phyloP scores from a whole-genome alignment of 495 filamentous ascomycete species.

The Penicillium chermesinum region DNA sequence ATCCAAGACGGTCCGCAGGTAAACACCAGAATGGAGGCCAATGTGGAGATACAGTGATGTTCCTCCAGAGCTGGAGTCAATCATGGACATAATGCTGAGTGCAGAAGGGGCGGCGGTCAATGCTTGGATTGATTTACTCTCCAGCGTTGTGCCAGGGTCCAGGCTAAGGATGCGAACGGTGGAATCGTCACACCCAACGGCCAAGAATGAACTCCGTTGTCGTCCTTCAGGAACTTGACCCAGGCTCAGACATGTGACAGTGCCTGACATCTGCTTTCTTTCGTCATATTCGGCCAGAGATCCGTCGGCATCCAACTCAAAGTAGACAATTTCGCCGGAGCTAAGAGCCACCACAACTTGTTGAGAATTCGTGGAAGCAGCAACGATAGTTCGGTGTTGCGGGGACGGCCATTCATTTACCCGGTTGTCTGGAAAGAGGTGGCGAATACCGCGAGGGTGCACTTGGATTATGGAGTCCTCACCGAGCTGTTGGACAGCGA shows the following conservation, averaged over 20 bases:
- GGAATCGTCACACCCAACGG: constrained; percentile 94
- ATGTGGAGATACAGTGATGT: constrained; percentile 90
- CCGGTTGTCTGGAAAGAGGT: constrained; percentile 72
- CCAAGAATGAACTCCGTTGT: constrained; percentile 78
- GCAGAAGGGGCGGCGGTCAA: constrained; percentile 84
- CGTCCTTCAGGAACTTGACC: constrained; percentile 91
- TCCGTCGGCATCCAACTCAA: constrained; percentile 91
- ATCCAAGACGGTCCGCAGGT: constrained; percentile 87
- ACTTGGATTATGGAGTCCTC: constrained; percentile 92
- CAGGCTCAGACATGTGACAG: constrained; percentile 85
- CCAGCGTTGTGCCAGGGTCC: constrained; percentile 82
- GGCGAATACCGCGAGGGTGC: constrained; percentile 89
- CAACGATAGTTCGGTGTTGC: constrained; percentile 88
- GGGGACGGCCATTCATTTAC: constrained; percentile 94
- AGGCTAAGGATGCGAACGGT: constrained; percentile 86
- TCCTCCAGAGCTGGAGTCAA: constrained; percentile 74
- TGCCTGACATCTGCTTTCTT: constrained; percentile 92
- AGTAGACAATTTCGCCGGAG: constrained; percentile 94
- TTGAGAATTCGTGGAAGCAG: constrained; percentile 88
- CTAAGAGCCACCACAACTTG: constrained; percentile 92
- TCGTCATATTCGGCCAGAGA: constrained; percentile 91
- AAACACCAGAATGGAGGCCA: constrained; percentile 90
- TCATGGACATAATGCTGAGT: constrained; percentile 90
- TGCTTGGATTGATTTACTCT: constrained; percentile 90
- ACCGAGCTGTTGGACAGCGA: constrained; percentile 90